These are phyloP conservation scores for Dactylellina leptospora DNA, from an alignment of 2,329 filamentous ascomycete genomes.

Conservation along the genomic window DNA sequence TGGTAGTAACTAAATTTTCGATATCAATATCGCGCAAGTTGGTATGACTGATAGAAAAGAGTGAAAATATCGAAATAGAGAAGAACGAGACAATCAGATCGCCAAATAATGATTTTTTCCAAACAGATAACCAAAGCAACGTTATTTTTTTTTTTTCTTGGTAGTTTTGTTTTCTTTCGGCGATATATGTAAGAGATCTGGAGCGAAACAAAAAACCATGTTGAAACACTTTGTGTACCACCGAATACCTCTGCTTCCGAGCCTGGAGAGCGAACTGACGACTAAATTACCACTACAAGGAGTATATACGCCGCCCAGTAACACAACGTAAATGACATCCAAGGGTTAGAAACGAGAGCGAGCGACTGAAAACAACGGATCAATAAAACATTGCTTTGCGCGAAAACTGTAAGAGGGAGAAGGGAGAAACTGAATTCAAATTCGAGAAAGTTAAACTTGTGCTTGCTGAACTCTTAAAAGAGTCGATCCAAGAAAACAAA, in stretches of 20 bases:
- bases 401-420: slow-evolving; percentile 18
- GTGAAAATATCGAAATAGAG: slow-evolving; percentile 16
- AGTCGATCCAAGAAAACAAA: slow-evolving; percentile 22
- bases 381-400: slow-evolving; percentile 9
- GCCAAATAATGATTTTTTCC: slow-evolving; percentile 1
- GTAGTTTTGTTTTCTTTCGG: slow-evolving; percentile 17
- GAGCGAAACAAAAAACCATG: slow-evolving; percentile 8
- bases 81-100: slow-evolving; percentile 21
- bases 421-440: no score
- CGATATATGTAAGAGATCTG: slow-evolving; percentile 12
- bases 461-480: neutral
- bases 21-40: slow-evolving; percentile 14
- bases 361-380: slow-evolving; percentile 19
- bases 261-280: slow-evolving; percentile 29
- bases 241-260: slow-evolving; percentile 50
- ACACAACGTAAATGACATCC: slow-evolving; percentile 46
- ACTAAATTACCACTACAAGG: slow-evolving; percentile 51
- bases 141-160: slow-evolving; percentile 35
- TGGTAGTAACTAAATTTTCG: slow-evolving; percentile 31
- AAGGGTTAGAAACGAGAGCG: slow-evolving; percentile 30
- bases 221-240: slow-evolving; percentile 49
- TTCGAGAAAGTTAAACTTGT: no score
- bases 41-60: slow-evolving; percentile 24
- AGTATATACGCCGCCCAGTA: slow-evolving; percentile 52
- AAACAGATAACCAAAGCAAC: slow-evolving; percentile 19